These are phyloP conservation scores for Boletellus sp. DNA, from an alignment of 768 basidiomycete species.

Conservation along the genomic window DNA sequence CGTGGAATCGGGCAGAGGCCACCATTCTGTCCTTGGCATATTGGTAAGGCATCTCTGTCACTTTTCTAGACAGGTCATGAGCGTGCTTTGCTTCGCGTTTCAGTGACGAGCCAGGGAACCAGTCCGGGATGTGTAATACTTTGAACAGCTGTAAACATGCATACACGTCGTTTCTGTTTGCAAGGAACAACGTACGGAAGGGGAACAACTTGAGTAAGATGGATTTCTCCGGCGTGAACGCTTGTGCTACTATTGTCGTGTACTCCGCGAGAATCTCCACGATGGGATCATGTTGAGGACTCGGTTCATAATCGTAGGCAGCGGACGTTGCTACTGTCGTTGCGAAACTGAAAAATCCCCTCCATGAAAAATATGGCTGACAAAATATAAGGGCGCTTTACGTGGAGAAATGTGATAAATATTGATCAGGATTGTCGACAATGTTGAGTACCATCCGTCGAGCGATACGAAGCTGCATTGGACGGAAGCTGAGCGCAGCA, in stretches of 20 bases:
- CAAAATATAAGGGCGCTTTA: not conserved
- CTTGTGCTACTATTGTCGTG: not conserved
- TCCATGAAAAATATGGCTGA: not conserved
- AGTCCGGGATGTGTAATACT: slow-evolving; percentile 24
- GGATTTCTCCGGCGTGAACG: slow-evolving; percentile 1
- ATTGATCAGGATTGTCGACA: not conserved
- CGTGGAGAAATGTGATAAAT: not conserved
- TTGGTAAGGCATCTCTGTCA: slow-evolving; percentile 4
- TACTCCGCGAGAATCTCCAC: not conserved
- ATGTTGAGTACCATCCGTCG: slow-evolving; percentile 2
- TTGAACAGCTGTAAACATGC: not conserved
- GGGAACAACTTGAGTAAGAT: slow-evolving; percentile 4
- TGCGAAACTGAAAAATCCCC: not conserved
- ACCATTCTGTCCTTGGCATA: slow-evolving; percentile 6
- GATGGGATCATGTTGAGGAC: slow-evolving; percentile 3
- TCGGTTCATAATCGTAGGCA: slow-evolving; percentile 8
- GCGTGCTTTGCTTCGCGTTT: not conserved
- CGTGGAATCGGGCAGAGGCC: not conserved
- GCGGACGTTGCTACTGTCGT: not conserved
- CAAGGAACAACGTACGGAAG: not conserved
- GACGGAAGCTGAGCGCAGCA: not conserved
- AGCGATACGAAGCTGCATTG: slow-evolving; percentile 3
- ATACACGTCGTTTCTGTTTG: not conserved
- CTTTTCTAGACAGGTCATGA: not conserved
- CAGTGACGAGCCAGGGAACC: slow-evolving; percentile 13